Percentiles rank a stretch among this genome's conserved stretches.
Evolutionary conservation across 495 filamentous ascomycete species (phyloP).

Genomic region (Aspergillus sclerotioniger): DNA sequence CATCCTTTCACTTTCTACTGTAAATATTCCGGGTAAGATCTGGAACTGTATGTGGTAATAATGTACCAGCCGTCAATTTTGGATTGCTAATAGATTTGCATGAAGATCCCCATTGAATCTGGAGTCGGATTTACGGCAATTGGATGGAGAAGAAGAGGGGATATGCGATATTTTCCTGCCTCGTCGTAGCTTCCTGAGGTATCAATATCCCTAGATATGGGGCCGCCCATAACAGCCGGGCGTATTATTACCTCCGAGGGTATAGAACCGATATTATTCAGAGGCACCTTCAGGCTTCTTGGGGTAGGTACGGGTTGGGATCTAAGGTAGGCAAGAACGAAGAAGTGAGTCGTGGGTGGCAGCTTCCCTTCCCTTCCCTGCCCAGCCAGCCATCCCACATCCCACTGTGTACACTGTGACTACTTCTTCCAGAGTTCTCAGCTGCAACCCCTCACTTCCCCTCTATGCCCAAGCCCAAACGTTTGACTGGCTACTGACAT

Average conservation of each 20-base stretch:
- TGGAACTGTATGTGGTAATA: not conserved
- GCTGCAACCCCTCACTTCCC: not conserved
- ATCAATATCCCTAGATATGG: too few relatives aligned
- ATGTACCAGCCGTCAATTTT: not conserved
- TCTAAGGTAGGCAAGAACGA: too few relatives aligned
- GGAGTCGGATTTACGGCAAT: not conserved
- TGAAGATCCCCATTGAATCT: not conserved
- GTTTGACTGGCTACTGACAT: not conserved
- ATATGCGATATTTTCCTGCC: not conserved
- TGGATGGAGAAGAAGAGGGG: not conserved
- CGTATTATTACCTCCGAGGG: too few relatives aligned
- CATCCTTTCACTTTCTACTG: slow-evolving; percentile 11
- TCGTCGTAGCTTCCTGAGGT: not conserved
- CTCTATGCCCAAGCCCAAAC: not conserved
- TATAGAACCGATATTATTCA: too few relatives aligned
- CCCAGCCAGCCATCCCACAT: too few relatives aligned
- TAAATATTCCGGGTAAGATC: slow-evolving; percentile 3
- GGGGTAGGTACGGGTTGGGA: too few relatives aligned
- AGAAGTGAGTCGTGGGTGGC: too few relatives aligned
- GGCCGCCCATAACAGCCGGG: too few relatives aligned
- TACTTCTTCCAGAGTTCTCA: not conserved
- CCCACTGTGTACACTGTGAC: too few relatives aligned
- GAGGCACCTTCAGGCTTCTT: too few relatives aligned
- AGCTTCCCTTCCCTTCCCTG: too few relatives aligned
- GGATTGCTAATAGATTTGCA: not conserved